Evolutionary conservation across 2,329 filamentous ascomycete genomes (phyloP).

Genomic region (Diaporthe longicolla): DNA sequence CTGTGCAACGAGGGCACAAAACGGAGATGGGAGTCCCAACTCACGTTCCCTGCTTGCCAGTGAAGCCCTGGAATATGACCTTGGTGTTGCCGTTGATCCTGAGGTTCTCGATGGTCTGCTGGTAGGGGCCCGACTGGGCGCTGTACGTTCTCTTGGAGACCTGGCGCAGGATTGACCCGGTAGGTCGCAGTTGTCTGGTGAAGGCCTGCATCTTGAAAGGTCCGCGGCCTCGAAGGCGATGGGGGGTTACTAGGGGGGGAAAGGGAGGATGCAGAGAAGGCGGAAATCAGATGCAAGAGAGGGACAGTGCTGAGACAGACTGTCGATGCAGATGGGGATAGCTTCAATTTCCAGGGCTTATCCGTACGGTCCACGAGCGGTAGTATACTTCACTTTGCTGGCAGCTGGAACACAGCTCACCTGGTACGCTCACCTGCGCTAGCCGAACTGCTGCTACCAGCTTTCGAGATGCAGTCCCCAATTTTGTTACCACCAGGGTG

Average conservation of each 20-base stretch:
- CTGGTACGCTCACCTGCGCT: slow-evolving; percentile 10
- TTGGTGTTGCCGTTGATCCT: slow-evolving; percentile 94
- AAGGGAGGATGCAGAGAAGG: slow-evolving; percentile 4
- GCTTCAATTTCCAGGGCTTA: slow-evolving; percentile 31
- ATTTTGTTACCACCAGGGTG: slow-evolving; percentile 2
- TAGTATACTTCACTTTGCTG: slow-evolving; percentile 19
- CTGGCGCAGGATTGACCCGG: slow-evolving; percentile 78
- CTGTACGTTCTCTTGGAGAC: slow-evolving; percentile 80
- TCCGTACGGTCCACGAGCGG: slow-evolving; percentile 12
- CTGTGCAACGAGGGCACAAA: not conserved
- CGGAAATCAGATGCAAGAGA: slow-evolving; percentile 39
- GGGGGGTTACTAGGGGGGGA: slow-evolving; percentile 2
- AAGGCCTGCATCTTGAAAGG: slow-evolving; percentile 85
- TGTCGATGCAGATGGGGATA: slow-evolving; percentile 32
- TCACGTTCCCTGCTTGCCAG: slow-evolving; percentile 95
- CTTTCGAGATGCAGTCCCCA: slow-evolving; percentile 11
- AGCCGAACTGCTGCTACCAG: slow-evolving; percentile 5
- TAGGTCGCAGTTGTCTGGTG: slow-evolving; percentile 77
- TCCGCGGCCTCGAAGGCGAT: slow-evolving; percentile 34
- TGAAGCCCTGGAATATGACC: slow-evolving; percentile 97
- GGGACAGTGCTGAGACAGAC: slow-evolving; percentile 23
- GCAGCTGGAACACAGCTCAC: slow-evolving; percentile 23
- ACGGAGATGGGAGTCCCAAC: slow-evolving; percentile 53
- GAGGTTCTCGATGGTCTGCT: slow-evolving; percentile 84
- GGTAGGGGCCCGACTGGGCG: slow-evolving; percentile 77